These are phyloP conservation scores for Fraxinus angustifolia DNA, from an alignment of 305 asterid species.

Conservation along the genomic window DNA sequence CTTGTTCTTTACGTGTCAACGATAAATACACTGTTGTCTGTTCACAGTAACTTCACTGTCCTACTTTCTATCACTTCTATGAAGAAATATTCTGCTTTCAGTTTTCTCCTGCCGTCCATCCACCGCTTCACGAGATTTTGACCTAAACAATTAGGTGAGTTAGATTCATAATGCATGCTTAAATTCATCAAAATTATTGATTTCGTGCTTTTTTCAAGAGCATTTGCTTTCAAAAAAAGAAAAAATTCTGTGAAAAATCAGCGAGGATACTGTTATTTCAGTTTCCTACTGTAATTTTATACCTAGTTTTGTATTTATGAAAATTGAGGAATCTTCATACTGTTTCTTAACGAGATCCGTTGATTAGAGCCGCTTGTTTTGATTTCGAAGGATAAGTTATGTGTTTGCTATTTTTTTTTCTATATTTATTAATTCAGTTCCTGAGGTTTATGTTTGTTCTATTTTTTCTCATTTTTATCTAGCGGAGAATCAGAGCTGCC, in stretches of 20 bases:
- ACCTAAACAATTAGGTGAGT: slow-evolving; percentile 43
- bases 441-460: background rate
- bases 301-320: background rate
- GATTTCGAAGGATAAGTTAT: background rate
- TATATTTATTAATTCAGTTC: background rate
- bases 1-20: slow-evolving; percentile 1
- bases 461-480: background rate
- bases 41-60: slow-evolving; percentile 8
- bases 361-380: background rate
- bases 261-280: background rate
- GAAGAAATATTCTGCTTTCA: slow-evolving; percentile 22
- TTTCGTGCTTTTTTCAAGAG: background rate
- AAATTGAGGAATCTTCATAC: background rate
- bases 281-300: background rate
- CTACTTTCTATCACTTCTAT: slow-evolving; percentile 25
- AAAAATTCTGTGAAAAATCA: background rate
- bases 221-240: background rate
- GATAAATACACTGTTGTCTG: background rate
- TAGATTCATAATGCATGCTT: slow-evolving; percentile 2
- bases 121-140: slow-evolving; percentile 54
- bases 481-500: slow-evolving; percentile 26
- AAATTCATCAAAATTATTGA: slow-evolving; percentile 1
- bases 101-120: slow-evolving; percentile 29
- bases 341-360: slow-evolving; percentile 5
- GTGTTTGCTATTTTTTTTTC: background rate